These are phyloP conservation scores for Phyllosticta paracitricarpa DNA, from an alignment of 2,329 filamentous ascomycete species.

Conservation along the genomic window DNA sequence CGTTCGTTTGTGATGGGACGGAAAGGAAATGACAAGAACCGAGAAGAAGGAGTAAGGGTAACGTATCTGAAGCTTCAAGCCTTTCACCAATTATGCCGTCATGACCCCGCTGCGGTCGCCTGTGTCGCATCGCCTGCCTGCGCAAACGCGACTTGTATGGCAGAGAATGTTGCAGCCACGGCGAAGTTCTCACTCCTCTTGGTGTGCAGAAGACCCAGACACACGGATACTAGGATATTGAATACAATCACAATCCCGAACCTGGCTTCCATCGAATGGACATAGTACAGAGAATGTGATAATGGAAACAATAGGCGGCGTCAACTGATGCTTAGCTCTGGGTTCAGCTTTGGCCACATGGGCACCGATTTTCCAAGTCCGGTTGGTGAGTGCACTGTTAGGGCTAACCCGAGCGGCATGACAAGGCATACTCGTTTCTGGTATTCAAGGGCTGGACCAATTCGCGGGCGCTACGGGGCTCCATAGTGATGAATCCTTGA, in stretches of 20 bases:
- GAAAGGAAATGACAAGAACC: background rate
- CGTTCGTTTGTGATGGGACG: background rate
- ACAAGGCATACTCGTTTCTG: too few relatives aligned
- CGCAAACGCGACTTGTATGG: slow-evolving; percentile 3
- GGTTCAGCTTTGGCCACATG: too few relatives aligned
- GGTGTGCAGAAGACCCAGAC: background rate
- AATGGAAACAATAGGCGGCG: background rate
- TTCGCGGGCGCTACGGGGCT: too few relatives aligned
- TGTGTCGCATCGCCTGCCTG: background rate
- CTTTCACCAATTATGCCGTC: background rate
- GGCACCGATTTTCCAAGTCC: too few relatives aligned
- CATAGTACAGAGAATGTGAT: background rate
- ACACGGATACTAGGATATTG: background rate
- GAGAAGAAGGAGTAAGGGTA: background rate
- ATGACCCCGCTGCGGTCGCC: background rate
- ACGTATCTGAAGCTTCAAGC: background rate
- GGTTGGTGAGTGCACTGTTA: too few relatives aligned
- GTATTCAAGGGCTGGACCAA: too few relatives aligned
- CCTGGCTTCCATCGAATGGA: background rate
- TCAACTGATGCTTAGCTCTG: too few relatives aligned
- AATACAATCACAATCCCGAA: background rate
- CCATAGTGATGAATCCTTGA: too few relatives aligned
- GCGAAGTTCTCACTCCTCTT: background rate
- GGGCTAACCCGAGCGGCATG: too few relatives aligned
- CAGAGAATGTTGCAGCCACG: background rate